Evolutionary conservation across 805 yeast genomes (phyloP), one percentile per base, ranked within the genome.

Genomic region (Hanseniaspora occidentalis): DNA sequence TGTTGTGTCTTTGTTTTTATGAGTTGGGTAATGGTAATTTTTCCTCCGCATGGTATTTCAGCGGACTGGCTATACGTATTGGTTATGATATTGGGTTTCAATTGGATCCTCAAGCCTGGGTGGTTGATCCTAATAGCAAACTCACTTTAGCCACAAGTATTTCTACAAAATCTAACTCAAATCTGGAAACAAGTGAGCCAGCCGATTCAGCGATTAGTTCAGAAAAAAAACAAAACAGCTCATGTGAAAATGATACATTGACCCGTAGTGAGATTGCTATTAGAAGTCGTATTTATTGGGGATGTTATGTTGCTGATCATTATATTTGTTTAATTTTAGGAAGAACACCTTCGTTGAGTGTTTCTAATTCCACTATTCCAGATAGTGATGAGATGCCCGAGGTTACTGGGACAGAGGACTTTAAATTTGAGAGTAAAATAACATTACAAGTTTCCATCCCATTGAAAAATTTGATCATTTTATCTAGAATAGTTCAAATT

Each of bases 31-130:
- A 68, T 47, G 81, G 81, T 2, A 57, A 67, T 39, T 73, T 71
- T 48, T 69, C 75, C 20, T 63, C 71, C 36, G 78, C 79, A 5
- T 77, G 82, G 82, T 69, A 75, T 67, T 63, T 75, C 26, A 64
- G 73, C 3, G 84, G 83, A 3, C 64, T 69, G 39, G 82, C 79
- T 7, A 67, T 76, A 48, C 57, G 83, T 39, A 76, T 77, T 64
- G 84, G 84, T 1, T 72, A 68, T 47, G 79, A 76, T 51, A 59
- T 77, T 48, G 82, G 82, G 1, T 76, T 76, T 50, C 80, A 77
- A 49, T 57, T 75, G 41, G 69, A 73, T 45, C 81, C 82, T 2
- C 62, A 70, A 44, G 73, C 69, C n/a, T 75, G 80, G 80, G 67
- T 67, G 46, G 49, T 20, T 8, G 24, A 33, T 18, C 19, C 36